These are phyloP conservation scores for Globisporangium camurandrum DNA, from an alignment of 352 stramenopile genomes.

Conservation along the genomic window DNA sequence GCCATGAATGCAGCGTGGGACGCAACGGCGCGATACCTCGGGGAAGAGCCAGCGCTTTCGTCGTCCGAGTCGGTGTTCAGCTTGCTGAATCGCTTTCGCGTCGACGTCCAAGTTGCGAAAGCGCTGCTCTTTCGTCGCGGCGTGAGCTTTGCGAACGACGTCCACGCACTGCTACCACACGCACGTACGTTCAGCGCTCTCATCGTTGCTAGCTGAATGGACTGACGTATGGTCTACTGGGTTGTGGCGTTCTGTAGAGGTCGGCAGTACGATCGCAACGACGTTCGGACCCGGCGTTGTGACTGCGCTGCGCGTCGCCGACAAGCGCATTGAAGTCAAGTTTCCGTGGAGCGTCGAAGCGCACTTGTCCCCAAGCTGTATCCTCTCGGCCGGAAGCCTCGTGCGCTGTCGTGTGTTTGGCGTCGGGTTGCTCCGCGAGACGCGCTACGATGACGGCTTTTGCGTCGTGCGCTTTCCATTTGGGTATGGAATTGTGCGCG, in stretches of 20 bases:
- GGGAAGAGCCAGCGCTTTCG: constrained; percentile 41
- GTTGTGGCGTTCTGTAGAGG: constrained; percentile 18
- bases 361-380: constrained; percentile 38
- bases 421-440: constrained; percentile 55
- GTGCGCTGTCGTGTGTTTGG: constrained; percentile 46
- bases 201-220: not conserved
- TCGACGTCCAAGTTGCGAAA: constrained; percentile 74
- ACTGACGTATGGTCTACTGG: not conserved
- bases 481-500: constrained; percentile 47
- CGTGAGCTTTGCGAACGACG: constrained; percentile 33
- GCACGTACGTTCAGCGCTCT: constrained; percentile 25
- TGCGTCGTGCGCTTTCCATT: constrained; percentile 62
- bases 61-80: constrained; percentile 68
- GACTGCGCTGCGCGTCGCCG: constrained; percentile 42
- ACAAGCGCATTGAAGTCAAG: constrained; percentile 53
- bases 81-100: constrained; percentile 60
- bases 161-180: constrained; percentile 21
- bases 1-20: constrained; percentile 56
- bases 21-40: constrained; percentile 54
- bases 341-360: constrained; percentile 63
- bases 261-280: constrained; percentile 60
- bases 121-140: constrained; percentile 50
- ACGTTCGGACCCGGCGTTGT: constrained; percentile 54
- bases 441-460: constrained; percentile 46
- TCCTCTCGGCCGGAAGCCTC: constrained; percentile 38